Evolutionary conservation across 148 eudicot species (phyloP).

Genomic region (Polygonum maritimum): DNA sequence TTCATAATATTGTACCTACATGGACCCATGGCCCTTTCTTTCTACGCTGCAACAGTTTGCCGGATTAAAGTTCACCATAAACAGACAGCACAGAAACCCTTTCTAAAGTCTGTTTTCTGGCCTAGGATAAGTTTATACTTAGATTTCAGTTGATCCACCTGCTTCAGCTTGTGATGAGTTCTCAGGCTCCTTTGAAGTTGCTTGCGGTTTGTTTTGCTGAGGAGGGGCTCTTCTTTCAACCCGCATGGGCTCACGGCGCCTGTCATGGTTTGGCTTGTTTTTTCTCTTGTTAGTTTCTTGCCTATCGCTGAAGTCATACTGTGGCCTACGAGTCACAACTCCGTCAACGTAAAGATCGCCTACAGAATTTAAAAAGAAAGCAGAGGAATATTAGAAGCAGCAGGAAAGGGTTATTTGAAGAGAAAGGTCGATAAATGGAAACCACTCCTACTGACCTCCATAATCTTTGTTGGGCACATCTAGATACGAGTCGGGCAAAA

Average conservation of each 20-base stretch:
- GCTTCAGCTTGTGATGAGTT: conserved; percentile 10
- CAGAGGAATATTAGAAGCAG: neutral
- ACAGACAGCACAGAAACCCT: neutral
- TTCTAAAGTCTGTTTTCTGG: neutral
- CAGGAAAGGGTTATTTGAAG: neutral
- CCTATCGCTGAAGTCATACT: conserved; percentile 56
- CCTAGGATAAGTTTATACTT: neutral
- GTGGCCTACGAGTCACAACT: conserved; percentile 73
- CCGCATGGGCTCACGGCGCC: conserved; percentile 63
- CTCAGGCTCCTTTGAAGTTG: conserved; percentile 14
- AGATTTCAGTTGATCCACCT: neutral
- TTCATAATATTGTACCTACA: neutral
- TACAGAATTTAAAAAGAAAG: conserved; percentile 9
- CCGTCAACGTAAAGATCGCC: conserved; percentile 82
- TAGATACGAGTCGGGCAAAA: conserved; percentile 90
- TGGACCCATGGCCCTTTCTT: neutral
- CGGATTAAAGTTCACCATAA: neutral
- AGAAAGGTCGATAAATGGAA: too few species aligned
- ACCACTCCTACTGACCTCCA: conserved; percentile 54
- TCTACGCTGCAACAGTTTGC: neutral
- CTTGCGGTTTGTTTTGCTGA: conserved; percentile 16
- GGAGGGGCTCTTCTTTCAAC: conserved; percentile 36
- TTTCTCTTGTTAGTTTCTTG: conserved; percentile 41
- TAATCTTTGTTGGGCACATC: conserved; percentile 95
- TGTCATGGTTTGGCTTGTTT: conserved; percentile 66